These are phyloP conservation scores for Cupressus sempervirens DNA, from an alignment of 75 land plant species.

Conservation along the genomic window DNA sequence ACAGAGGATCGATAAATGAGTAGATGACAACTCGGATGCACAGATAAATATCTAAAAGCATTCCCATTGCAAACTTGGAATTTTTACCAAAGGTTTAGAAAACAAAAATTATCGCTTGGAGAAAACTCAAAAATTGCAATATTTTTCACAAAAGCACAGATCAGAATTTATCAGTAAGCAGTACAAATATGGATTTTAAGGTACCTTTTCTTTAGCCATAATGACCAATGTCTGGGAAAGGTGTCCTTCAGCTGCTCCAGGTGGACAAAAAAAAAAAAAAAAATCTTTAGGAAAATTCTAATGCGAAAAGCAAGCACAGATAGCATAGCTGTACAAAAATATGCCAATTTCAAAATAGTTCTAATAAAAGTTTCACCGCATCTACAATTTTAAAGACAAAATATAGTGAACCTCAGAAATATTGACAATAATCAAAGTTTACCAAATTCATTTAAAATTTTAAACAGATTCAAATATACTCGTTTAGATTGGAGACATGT, in stretches of 20 bases:
- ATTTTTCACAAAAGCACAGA: background rate
- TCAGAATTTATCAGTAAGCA: background rate
- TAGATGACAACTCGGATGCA: background rate
- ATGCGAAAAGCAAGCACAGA: background rate
- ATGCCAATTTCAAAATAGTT: background rate
- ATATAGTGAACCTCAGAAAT: background rate
- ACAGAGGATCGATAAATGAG: background rate
- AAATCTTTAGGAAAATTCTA: background rate
- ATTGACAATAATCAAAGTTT: background rate
- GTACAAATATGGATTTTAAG: background rate
- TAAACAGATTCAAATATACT: background rate
- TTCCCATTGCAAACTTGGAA: background rate
- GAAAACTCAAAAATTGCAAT: background rate
- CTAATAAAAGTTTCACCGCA: background rate
- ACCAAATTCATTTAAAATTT: background rate
- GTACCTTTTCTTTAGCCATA: slow-evolving; percentile 11
- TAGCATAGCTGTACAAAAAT: background rate
- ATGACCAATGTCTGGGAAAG: background rate
- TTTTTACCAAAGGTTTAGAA: background rate
- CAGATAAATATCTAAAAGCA: background rate
- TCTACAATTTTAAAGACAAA: background rate
- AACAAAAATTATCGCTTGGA: background rate
- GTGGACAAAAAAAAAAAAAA: background rate
- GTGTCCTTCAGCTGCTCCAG: background rate
- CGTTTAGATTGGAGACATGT: background rate